Percentiles rank a stretch among this genome's conserved stretches.
These are phyloP conservation scores for Pseudogymnoascus sp. DNA, from an alignment of 2,329 filamentous ascomycete genomes.

Conservation along the genomic window DNA sequence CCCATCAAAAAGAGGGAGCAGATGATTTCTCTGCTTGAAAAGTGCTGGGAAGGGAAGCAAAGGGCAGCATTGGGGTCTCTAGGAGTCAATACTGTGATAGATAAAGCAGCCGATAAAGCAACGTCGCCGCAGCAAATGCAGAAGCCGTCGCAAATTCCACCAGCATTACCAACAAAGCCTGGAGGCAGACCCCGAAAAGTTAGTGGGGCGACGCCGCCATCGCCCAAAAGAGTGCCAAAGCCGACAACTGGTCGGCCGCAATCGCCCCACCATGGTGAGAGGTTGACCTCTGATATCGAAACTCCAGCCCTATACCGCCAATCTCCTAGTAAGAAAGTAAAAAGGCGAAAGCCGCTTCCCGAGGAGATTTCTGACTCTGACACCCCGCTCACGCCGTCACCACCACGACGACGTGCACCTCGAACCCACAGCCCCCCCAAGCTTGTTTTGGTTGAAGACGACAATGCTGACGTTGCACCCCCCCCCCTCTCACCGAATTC, in stretches of 20 bases:
- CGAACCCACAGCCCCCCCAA: slow-evolving; percentile 15
- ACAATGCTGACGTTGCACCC: slow-evolving; percentile 3
- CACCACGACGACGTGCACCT: slow-evolving; percentile 19
- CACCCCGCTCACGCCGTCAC: slow-evolving; percentile 17
- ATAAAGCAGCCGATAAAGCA: slow-evolving; percentile 2
- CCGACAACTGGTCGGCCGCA: slow-evolving; percentile 11
- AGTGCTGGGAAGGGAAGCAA: slow-evolving; percentile 60
- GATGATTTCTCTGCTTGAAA: slow-evolving; percentile 61
- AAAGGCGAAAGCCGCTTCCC: slow-evolving; percentile 21
- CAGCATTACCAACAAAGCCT: slow-evolving; percentile 28
- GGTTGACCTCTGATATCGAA: slow-evolving; percentile 17
- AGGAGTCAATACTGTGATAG: slow-evolving; percentile 17
- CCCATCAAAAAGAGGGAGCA: slow-evolving; percentile 56
- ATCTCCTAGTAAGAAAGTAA: slow-evolving; percentile 24
- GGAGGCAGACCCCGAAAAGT: slow-evolving; percentile 38
- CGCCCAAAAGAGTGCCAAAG: not conserved
- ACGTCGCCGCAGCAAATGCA: slow-evolving; percentile 8
- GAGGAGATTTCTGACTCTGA: slow-evolving; percentile 48
- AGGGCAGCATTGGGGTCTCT: slow-evolving; percentile 21
- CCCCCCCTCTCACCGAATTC: slow-evolving; percentile 26
- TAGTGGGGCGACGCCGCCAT: not conserved
- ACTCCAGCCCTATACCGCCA: slow-evolving; percentile 17
- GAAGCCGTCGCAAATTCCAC: slow-evolving; percentile 25
- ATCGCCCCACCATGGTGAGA: slow-evolving; percentile 14
- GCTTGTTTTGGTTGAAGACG: slow-evolving; percentile 14